Base-by-base conservation (phyloP, 306 rosid genomes). In the Inga oerstediana region DNA sequence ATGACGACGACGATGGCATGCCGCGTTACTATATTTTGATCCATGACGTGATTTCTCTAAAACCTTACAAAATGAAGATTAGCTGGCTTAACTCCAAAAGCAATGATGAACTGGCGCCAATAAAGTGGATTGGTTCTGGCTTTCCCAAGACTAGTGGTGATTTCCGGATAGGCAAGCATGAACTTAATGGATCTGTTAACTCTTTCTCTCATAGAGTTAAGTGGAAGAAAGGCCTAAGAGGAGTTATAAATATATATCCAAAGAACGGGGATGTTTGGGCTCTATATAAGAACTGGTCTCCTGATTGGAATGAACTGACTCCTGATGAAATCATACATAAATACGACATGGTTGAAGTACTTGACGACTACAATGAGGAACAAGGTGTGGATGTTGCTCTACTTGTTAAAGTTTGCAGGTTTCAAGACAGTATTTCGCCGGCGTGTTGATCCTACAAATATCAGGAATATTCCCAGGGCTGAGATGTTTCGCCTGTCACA, bases 251-350 rank as follows among this genome's bases (percentile, higher is more conserved):
- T 80, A 87, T 96, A 86, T 85, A 91, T 81, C 98, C 97, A 74
- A 90, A 85, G 79, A 94, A 88, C 78, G 97, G 98, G 34, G 97
- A 96, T 77, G 97, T 96, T 86, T 94, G 98, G 98, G 98, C 99
- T 78, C 85, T 96, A 41, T 96, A 92, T 83, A 83, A 90, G 88
- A 92, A 92, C 74, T 94, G 99, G 99, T 91, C 98, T 49, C 89
- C 89, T 32, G 88, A 88, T 58, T 96, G 99, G 99, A 88, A 96
- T 76, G 99, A 90, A 73, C 83, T 89, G 52, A 93, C 96, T 34
- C 79, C 90, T 1, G 87, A 87, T 49, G 93, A 92, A 80, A 94
- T 88, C 72, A 89, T 87, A 45, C 93, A 88, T 79, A 85, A 89
- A 86, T 92, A 90, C 69, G 95, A 92, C 74, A 88, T 96, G 94